A percentile compares a stretch with the other conserved stretches of the same genome.
Evolutionary conservation across 179 eudicot genomes (phyloP).

Genomic region (Drosera spatulata): DNA sequence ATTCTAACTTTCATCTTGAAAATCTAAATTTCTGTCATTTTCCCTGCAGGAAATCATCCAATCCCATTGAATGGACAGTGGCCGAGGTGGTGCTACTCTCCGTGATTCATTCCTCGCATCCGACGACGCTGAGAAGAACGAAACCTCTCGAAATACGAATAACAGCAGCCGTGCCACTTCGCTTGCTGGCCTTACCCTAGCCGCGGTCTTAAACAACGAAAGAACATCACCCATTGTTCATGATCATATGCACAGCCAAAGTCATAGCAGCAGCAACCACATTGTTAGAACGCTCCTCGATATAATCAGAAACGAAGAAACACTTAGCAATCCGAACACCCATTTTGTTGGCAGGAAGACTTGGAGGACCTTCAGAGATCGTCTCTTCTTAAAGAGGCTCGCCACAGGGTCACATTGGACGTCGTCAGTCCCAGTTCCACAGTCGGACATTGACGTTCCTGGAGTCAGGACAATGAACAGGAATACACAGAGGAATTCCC

Average conservation of each 20-base stretch:
- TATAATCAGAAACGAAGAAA: conserved; percentile 8
- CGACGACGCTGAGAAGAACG: conserved; percentile 3
- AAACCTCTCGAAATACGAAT: not conserved
- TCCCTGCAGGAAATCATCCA: too few species aligned
- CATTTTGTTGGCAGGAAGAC: conserved; percentile 14
- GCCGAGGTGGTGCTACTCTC: conserved; percentile 1
- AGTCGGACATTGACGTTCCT: conserved; percentile 26
- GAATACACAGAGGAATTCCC: conserved; percentile 7
- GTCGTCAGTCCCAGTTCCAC: conserved; percentile 19
- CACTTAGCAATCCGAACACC: conserved; percentile 5
- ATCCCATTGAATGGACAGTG: conserved; percentile 7
- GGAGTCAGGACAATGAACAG: not conserved
- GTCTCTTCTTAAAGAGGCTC: conserved; percentile 31
- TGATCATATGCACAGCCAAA: conserved; percentile 1
- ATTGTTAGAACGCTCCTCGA: conserved; percentile 9
- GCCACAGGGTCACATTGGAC: conserved; percentile 33
- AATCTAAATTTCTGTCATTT: too few species aligned
- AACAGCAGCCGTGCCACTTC: not conserved
- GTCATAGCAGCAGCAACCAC: not conserved
- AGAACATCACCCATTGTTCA: not conserved
- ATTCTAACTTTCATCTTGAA: too few species aligned
- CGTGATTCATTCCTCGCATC: conserved; percentile 10
- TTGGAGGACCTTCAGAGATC: conserved; percentile 46
- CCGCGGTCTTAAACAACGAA: not conserved
- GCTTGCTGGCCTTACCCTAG: conserved; percentile 1